Evolutionary conservation across 768 basidiomycete genomes (phyloP).

Genomic region (Rossbeevera mucosa): DNA sequence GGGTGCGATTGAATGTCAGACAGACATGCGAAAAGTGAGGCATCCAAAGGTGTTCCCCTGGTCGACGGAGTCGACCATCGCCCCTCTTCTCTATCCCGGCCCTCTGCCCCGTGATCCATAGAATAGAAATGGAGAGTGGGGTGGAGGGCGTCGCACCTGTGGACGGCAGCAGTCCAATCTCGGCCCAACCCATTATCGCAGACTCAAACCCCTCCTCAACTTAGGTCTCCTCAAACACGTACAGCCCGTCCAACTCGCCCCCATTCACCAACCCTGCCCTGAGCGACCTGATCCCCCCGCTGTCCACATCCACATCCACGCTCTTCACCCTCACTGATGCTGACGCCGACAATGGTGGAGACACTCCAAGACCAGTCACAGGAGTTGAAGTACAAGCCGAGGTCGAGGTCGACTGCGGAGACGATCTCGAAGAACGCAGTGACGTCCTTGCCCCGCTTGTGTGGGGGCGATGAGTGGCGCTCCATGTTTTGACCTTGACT

Average conservation of each 20-base stretch:
- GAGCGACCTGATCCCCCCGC: constrained; percentile 14
- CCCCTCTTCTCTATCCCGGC: background rate
- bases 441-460: background rate
- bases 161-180: background rate
- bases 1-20: background rate
- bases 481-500: constrained; percentile 1
- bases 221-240: constrained; percentile 28
- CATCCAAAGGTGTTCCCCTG: background rate
- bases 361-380: constrained; percentile 2
- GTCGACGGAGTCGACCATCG: background rate
- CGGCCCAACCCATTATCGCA: background rate
- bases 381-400: constrained; percentile 3
- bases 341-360: constrained; percentile 13
- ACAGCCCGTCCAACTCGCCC: constrained; percentile 30
- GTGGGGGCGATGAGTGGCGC: background rate
- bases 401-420: constrained; percentile 2
- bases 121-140: background rate
- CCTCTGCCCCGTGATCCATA: background rate
- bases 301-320: constrained; percentile 14
- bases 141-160: background rate
- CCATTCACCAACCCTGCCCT: constrained; percentile 29
- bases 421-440: constrained; percentile 2
- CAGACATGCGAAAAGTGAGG: background rate
- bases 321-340: constrained; percentile 21
- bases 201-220: background rate